Conservation (phyloP, 257 asterid genomes). For the Nicotiana attenuata region DNA sequence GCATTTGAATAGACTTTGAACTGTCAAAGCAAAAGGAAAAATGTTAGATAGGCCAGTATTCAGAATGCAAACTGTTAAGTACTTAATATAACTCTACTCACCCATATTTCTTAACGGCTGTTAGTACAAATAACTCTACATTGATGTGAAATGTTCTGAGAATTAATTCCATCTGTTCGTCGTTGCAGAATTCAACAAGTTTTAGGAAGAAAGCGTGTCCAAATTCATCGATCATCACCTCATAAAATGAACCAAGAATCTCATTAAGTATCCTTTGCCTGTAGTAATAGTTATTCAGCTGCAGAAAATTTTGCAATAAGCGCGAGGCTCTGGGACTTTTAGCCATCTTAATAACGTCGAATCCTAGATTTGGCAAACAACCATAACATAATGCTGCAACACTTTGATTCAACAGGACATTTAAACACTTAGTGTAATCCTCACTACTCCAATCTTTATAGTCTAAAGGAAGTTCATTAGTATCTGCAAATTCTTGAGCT, state of each 20-base stretch:
- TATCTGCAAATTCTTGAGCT: not conserved
- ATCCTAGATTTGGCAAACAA: not conserved
- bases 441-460: not conserved
- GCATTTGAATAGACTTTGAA: constrained; percentile 14
- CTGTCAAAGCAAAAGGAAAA: constrained; percentile 18
- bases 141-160: not conserved
- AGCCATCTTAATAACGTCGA: not conserved
- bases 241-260: not conserved
- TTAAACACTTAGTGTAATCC: not conserved
- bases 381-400: not conserved
- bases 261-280: not conserved
- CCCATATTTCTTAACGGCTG: not conserved
- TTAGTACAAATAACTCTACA: not conserved
- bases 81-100: not conserved
- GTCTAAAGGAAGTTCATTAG: not conserved
- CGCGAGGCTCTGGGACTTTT: not conserved
- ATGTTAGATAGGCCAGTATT: not conserved
- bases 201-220: not conserved
- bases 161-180: constrained; percentile 5
- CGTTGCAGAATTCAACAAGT: constrained; percentile 12
- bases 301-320: constrained; percentile 7
- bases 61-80: not conserved
- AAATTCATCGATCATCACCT: constrained; percentile 7
- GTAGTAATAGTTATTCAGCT: not conserved
- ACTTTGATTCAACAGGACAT: not conserved